Percentiles rank a stretch among this genome's conserved stretches.
phyloP scores from a whole-genome alignment of 1,139 yeast species.

The Arxiozyma bovina region DNA sequence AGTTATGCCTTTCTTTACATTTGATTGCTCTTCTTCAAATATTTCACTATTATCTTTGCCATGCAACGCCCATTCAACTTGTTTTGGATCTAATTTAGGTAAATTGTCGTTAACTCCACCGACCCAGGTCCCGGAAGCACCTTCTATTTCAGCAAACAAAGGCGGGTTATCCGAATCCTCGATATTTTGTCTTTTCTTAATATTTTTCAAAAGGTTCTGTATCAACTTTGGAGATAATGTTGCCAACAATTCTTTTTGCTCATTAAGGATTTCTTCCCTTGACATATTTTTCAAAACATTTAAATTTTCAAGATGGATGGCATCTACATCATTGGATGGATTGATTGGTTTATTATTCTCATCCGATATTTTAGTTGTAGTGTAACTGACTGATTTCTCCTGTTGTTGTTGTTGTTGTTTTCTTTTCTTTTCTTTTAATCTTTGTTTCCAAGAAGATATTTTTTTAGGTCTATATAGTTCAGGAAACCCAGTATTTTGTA shows the following conservation, averaged over 20 bases:
- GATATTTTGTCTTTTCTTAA: constrained; percentile 33
- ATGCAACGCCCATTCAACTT: constrained; percentile 31
- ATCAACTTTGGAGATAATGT: constrained; percentile 63
- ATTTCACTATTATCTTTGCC: constrained; percentile 13
- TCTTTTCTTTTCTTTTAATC: constrained; percentile 29
- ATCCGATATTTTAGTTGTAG: neutral
- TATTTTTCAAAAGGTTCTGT: constrained; percentile 41
- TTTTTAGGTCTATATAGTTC: constrained; percentile 31
- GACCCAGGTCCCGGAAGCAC: constrained; percentile 58
- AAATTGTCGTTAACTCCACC: constrained; percentile 46
- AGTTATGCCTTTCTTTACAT: neutral
- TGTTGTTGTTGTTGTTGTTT: constrained; percentile 10
- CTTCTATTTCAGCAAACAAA: constrained; percentile 48
- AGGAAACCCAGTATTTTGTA: constrained; percentile 37
- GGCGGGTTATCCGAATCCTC: constrained; percentile 15
- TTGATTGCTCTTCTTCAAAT: constrained; percentile 6
- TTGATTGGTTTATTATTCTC: neutral
- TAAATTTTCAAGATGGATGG: constrained; percentile 70
- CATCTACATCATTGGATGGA: constrained; percentile 33
- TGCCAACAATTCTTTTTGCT: constrained; percentile 57
- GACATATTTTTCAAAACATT: constrained; percentile 56
- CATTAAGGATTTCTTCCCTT: constrained; percentile 53
- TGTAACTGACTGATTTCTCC: constrained; percentile 6
- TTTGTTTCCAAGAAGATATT: constrained; percentile 36
- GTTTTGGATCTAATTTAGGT: constrained; percentile 27